Conservation (phyloP, 106 monocot genomes). For the Hemerocallis citrina region DNA sequence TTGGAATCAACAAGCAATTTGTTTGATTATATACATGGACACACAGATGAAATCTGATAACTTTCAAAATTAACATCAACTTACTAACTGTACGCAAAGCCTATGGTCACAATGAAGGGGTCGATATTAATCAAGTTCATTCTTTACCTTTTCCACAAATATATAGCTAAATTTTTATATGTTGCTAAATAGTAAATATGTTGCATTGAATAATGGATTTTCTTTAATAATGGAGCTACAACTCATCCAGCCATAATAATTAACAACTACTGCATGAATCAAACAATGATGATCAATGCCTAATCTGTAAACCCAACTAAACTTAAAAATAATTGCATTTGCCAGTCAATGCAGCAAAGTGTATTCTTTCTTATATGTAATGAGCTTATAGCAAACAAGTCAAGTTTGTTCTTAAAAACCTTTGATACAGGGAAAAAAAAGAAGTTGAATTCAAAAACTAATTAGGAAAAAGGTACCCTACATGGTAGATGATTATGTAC, state of each 20-base stretch:
- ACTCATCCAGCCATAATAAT: too few species aligned
- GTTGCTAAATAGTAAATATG: too few species aligned
- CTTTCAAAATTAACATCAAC: background rate
- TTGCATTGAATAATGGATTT: background rate
- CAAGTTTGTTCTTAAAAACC: background rate
- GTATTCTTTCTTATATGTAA: background rate
- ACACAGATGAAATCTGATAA: background rate
- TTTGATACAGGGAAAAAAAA: background rate
- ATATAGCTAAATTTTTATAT: too few species aligned
- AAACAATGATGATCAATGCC: too few species aligned
- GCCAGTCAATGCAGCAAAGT: background rate
- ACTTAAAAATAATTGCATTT: background rate
- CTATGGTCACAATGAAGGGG: background rate
- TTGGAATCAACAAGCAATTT: background rate
- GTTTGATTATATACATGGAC: too few species aligned
- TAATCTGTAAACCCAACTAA: background rate
- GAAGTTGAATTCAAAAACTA: background rate
- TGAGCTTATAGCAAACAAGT: background rate
- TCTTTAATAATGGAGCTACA: too few species aligned
- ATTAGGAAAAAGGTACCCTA: background rate
- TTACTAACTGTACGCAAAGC: background rate
- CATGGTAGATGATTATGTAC: background rate
- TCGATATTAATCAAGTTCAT: background rate
- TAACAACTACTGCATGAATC: too few species aligned
- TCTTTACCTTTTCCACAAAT: background rate